A percentile compares a stretch with the other conserved stretches of the same genome.
phyloP scores from a whole-genome alignment of 345 rosid species.

The Salix udensis region DNA sequence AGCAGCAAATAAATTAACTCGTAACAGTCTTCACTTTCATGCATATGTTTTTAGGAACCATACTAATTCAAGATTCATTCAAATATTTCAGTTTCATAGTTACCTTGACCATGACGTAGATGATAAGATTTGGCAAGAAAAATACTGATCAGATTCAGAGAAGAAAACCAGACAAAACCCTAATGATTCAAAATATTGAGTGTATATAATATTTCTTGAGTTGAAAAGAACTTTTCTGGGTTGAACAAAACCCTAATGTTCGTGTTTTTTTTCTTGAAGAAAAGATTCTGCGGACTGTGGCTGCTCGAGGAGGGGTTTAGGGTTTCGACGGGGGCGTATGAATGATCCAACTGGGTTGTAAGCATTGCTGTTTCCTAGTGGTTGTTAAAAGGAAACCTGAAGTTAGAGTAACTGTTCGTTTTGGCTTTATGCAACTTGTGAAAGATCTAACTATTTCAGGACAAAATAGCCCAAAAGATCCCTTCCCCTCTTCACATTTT shows the following conservation, averaged over 20 bases:
- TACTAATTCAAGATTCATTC: not conserved
- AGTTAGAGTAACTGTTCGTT: constrained; percentile 57
- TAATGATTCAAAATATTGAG: not conserved
- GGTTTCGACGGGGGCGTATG: too few species aligned
- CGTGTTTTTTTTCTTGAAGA: too few species aligned
- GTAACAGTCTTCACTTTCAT: not conserved
- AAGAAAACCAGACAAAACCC: not conserved
- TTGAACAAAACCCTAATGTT: too few species aligned
- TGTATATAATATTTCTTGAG: too few species aligned
- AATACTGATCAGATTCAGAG: not conserved
- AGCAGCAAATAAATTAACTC: not conserved
- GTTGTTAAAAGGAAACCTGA: constrained; percentile 33
- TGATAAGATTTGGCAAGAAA: not conserved
- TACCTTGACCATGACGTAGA: not conserved
- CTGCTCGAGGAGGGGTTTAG: not conserved
- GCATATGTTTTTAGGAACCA: not conserved
- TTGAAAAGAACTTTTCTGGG: not conserved
- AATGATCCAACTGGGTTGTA: not conserved
- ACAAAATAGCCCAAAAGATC: constrained; percentile 46
- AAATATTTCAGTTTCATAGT: not conserved
- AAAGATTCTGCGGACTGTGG: too few species aligned
- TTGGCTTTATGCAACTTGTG: constrained; percentile 59
- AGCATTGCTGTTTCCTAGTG: constrained; percentile 22
- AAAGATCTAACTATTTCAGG: constrained; percentile 41
- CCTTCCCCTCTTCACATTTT: constrained; percentile 3